Evolutionary conservation across 805 yeast genomes (phyloP), one percentile per base, ranked within the genome.

Genomic region (Dipodascopsis uninucleata): DNA sequence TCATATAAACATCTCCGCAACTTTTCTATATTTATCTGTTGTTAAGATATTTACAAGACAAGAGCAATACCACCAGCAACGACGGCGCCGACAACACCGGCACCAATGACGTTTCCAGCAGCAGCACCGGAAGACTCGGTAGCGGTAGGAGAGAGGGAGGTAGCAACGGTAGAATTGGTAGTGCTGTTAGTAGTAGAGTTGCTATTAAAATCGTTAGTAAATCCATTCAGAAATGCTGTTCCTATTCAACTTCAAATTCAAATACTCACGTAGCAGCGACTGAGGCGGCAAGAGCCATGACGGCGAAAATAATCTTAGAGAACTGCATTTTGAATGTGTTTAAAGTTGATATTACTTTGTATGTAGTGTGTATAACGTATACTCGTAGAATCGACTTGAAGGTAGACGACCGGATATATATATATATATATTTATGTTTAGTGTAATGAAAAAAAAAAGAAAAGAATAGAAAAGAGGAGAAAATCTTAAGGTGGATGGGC

Each of bases 61-160:
- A 64, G 61, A 41, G 68, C 68, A 47, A 63, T 59, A 47, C 67
- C 68, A 48, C 68, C 68, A 45, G 68, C 68, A 53, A 64, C 68
- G 52, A 63, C 65, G 47, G 68, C 68, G 42, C 67, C 68, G 56
- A 65, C 53, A 47, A 64, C 51, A 46, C 68, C 68, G 41, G 67
- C 68, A 55, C 61, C 61, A 52, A 62, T 58, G 31, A 61, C 45
- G 61, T 63, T 61, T 54, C 46, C 41, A 33, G 63, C 64, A 44
- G 60, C 63, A 45, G 53, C 59, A 23, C 34, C 37, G 36, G 53
- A 43, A 46, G 58, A 43, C 47, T 54, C 55, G 37, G 57, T 38
- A 43, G 63, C 47, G 33, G 61, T 32, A 39, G 57, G 53, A 36
- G 55, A 22, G 36, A 55, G 46, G 49, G 62, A 40, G 48, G 63